phyloP scores from a whole-genome alignment of 345 rosid genomes.

The Rhizophora mangle region DNA sequence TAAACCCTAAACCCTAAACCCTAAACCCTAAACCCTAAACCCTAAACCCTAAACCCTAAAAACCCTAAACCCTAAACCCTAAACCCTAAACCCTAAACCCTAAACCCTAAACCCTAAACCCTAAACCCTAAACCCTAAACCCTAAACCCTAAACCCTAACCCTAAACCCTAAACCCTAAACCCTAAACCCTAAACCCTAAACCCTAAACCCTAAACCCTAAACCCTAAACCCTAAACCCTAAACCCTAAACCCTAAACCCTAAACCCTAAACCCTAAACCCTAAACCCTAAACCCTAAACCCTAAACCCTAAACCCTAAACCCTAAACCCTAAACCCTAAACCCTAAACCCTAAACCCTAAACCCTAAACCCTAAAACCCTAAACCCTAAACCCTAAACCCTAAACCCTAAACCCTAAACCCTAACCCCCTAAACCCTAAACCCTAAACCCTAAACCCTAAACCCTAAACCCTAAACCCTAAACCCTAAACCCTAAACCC shows the following conservation, averaged over 20 bases:
- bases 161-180: neutral
- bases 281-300: neutral
- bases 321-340: too few species aligned
- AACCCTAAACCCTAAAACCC: neutral
- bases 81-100: slow-evolving; percentile 3
- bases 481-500: neutral
- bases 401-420: neutral
- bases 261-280: neutral
- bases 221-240: neutral
- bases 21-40: too few species aligned
- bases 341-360: neutral
- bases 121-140: neutral
- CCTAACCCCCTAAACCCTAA: neutral
- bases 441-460: neutral
- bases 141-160: too few species aligned
- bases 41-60: too few species aligned
- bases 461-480: neutral
- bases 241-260: neutral
- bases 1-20: too few species aligned
- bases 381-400: neutral
- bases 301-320: neutral
- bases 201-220: too few species aligned
- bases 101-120: neutral
- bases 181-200: neutral
- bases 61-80: too few species aligned